A percentile compares a stretch with the other conserved stretches of the same genome.
Evolutionary conservation across 2,329 filamentous ascomycete species (phyloP).

Genomic region (Arthrobotrys sinensis): DNA sequence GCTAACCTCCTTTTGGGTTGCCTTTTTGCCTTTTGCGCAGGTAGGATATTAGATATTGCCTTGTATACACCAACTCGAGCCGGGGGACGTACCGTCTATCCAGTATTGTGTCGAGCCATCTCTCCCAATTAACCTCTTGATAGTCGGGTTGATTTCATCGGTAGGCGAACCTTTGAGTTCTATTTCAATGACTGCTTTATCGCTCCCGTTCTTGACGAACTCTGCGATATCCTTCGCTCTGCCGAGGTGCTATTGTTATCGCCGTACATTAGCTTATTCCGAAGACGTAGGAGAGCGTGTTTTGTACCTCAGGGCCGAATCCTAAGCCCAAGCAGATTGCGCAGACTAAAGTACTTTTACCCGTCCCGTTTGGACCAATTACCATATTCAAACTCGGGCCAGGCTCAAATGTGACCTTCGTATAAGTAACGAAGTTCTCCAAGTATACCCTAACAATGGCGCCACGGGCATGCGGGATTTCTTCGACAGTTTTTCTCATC

Average conservation of each 20-base stretch:
- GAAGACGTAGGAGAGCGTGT: background rate
- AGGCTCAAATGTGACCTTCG: slow-evolving; percentile 88
- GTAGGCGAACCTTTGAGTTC: slow-evolving; percentile 80
- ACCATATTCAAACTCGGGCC: slow-evolving; percentile 98
- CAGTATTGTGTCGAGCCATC: slow-evolving; percentile 86
- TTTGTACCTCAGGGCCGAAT: slow-evolving; percentile 76
- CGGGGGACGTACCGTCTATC: slow-evolving; percentile 75
- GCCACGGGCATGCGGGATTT: slow-evolving; percentile 72
- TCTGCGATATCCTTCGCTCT: slow-evolving; percentile 87
- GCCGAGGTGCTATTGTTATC: slow-evolving; percentile 76
- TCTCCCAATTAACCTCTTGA: slow-evolving; percentile 84
- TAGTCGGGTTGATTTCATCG: slow-evolving; percentile 77
- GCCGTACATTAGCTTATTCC: slow-evolving; percentile 19
- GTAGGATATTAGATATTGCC: background rate
- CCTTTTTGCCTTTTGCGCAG: slow-evolving; percentile 36
- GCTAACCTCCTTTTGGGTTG: slow-evolving; percentile 21
- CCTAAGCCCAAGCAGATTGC: slow-evolving; percentile 95
- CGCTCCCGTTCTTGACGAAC: slow-evolving; percentile 91
- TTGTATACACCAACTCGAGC: background rate
- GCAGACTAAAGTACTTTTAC: slow-evolving; percentile 97
- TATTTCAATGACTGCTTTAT: slow-evolving; percentile 86
- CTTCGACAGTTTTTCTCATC: slow-evolving; percentile 56
- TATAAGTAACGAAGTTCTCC: slow-evolving; percentile 94
- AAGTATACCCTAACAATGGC: slow-evolving; percentile 90
- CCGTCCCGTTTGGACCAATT: slow-evolving; percentile 97